Conservation (phyloP, 2,329 filamentous ascomycete genomes). For the Claviceps quebecensis region DNA sequence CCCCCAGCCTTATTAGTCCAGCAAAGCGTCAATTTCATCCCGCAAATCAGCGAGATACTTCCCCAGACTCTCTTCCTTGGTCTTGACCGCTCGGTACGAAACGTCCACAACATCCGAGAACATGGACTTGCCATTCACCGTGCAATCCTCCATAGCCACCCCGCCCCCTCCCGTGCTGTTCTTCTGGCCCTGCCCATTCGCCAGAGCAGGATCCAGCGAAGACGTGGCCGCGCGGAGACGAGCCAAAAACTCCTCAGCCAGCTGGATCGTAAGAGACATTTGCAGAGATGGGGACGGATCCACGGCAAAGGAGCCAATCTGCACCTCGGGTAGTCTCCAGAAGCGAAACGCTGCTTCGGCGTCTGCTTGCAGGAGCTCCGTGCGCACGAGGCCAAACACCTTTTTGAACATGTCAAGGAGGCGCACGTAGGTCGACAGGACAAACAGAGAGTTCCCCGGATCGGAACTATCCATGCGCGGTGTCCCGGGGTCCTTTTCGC, state of each 20-base stretch:
- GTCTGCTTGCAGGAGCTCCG: slow-evolving; percentile 17
- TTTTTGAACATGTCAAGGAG: slow-evolving; percentile 27
- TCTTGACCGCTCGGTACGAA: slow-evolving; percentile 18
- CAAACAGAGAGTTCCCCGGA: slow-evolving; percentile 24
- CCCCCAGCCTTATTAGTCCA: slow-evolving; percentile 10
- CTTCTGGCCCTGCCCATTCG: slow-evolving; percentile 5
- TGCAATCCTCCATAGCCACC: slow-evolving; percentile 3
- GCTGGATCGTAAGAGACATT: slow-evolving; percentile 27
- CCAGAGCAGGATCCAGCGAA: slow-evolving; percentile 13
- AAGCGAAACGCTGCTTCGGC: slow-evolving; percentile 17
- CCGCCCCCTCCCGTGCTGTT: not conserved
- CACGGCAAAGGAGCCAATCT: slow-evolving; percentile 25
- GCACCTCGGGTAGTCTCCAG: slow-evolving; percentile 27
- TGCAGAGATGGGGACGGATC: slow-evolving; percentile 26
- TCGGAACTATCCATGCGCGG: slow-evolving; percentile 17
- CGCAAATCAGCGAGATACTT: slow-evolving; percentile 19
- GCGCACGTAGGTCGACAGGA: slow-evolving; percentile 24
- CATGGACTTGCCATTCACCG: slow-evolving; percentile 13
- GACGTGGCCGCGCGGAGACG: slow-evolving; percentile 20
- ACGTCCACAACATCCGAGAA: slow-evolving; percentile 19
- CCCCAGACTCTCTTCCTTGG: slow-evolving; percentile 20
- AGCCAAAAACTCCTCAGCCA: slow-evolving; percentile 27
- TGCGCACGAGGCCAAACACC: slow-evolving; percentile 23
- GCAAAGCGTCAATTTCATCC: slow-evolving; percentile 19
- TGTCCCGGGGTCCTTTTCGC: slow-evolving; percentile 3